Conservation (phyloP, 768 basidiomycete genomes). For the Dioszegia aurantiaca region DNA sequence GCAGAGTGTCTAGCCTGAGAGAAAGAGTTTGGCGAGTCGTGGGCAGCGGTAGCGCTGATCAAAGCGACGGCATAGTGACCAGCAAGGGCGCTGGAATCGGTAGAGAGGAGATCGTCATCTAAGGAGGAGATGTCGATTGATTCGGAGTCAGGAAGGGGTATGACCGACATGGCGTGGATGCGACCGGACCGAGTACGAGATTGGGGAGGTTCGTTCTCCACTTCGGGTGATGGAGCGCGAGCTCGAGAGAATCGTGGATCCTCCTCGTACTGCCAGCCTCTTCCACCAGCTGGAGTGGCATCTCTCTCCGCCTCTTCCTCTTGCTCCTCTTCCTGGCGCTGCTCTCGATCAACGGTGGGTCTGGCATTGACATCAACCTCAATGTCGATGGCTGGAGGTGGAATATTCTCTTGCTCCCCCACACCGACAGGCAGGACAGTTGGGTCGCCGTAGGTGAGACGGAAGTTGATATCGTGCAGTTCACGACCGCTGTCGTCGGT, state of each 20-base stretch:
- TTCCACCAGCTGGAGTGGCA: too few relatives aligned
- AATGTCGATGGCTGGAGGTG: slow-evolving; percentile 4
- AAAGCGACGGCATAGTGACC: neutral
- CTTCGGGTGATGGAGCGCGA: neutral
- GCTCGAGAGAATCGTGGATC: neutral
- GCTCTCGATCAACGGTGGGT: neutral
- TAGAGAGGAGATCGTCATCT: neutral
- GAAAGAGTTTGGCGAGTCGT: neutral
- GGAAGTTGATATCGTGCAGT: neutral
- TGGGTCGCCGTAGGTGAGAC: too few relatives aligned
- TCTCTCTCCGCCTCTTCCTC: too few relatives aligned
- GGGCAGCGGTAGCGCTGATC: neutral
- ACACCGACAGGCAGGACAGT: slow-evolving; percentile 1
- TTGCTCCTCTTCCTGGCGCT: too few relatives aligned
- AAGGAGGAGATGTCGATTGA: too few relatives aligned
- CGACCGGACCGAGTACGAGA: neutral
- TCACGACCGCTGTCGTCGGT: too few relatives aligned
- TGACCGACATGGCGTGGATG: neutral
- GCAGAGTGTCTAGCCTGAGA: neutral
- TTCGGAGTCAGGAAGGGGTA: neutral
- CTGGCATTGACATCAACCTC: neutral
- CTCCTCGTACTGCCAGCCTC: too few relatives aligned
- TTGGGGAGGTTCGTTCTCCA: neutral
- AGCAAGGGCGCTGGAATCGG: neutral
- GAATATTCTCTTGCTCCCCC: neutral